These are phyloP conservation scores for Zea luxurians DNA, from an alignment of 176 grass and related monocot species.

Conservation along the genomic window DNA sequence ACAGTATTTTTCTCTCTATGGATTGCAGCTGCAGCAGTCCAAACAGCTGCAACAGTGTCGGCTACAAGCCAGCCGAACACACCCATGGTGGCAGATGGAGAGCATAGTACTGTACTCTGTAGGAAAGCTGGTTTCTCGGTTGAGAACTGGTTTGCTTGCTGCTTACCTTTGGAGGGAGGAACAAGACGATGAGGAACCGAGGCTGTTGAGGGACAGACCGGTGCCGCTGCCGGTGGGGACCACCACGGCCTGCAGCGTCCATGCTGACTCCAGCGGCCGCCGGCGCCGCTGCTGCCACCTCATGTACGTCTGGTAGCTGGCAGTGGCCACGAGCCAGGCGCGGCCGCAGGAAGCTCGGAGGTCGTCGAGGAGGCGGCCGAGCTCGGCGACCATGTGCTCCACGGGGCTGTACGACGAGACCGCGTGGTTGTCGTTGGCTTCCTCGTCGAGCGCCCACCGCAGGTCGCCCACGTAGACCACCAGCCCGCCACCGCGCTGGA, in stretches of 20 bases:
- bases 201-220: slow-evolving; percentile 49
- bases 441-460: slow-evolving; percentile 61
- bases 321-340: slow-evolving; percentile 69
- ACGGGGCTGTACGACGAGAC: slow-evolving; percentile 50
- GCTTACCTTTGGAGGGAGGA: slow-evolving; percentile 52
- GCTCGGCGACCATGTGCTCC: slow-evolving; percentile 66
- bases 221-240: slow-evolving; percentile 65
- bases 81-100: slow-evolving; percentile 11
- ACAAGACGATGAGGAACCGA: slow-evolving; percentile 39
- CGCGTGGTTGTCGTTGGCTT: slow-evolving; percentile 10
- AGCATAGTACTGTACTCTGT: not conserved
- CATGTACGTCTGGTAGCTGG: slow-evolving; percentile 87
- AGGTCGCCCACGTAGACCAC: slow-evolving; percentile 79
- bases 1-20: too few relatives aligned
- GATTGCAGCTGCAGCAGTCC: too few relatives aligned
- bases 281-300: slow-evolving; percentile 60
- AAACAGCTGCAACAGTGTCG: too few relatives aligned
- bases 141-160: not conserved
- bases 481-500: slow-evolving; percentile 36
- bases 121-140: not conserved
- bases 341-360: slow-evolving; percentile 34
- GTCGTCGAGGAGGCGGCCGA: slow-evolving; percentile 54
- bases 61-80: too few relatives aligned
- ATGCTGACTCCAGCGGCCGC: slow-evolving; percentile 49
- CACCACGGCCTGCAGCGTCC: slow-evolving; percentile 73